Conservation (phyloP, 441 rosid genomes). For the Biscutella auriculata region DNA sequence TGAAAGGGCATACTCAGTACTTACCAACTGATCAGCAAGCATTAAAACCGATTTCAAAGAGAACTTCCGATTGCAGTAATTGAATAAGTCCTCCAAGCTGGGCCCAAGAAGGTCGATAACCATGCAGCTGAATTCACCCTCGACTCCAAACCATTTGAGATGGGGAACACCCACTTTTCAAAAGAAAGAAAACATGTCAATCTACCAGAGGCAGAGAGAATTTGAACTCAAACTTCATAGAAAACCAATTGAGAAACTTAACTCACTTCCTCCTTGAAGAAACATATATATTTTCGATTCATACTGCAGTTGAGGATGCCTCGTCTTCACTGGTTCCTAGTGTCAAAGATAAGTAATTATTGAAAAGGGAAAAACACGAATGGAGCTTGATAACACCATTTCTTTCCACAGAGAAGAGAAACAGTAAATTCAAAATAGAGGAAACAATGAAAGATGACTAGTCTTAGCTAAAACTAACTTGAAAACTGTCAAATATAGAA, state of each 20-base stretch:
- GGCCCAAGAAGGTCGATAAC: conserved; percentile 98
- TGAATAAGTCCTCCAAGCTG: conserved; percentile 93
- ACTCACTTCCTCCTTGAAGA: conserved; percentile 97
- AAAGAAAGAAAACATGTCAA: too few species aligned
- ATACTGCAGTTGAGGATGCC: conserved; percentile 96
- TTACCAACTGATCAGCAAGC: conserved; percentile 96
- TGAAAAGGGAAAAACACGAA: not conserved
- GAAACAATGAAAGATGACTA: not conserved
- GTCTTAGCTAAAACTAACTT: not conserved
- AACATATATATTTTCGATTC: conserved; percentile 96
- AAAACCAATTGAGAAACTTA: too few species aligned
- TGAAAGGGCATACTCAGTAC: too few species aligned
- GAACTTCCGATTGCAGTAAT: conserved; percentile 81
- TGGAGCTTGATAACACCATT: not conserved
- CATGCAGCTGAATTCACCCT: conserved; percentile 82
- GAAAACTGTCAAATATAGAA: not conserved
- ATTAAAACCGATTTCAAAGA: conserved; percentile 84
- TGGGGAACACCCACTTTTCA: too few species aligned
- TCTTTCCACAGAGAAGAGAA: not conserved
- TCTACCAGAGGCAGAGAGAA: not conserved
- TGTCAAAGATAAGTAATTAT: not conserved
- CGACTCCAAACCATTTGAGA: conserved; percentile 96
- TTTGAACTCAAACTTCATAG: not conserved
- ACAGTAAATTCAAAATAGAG: not conserved
- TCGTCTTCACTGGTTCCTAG: conserved; percentile 88